phyloP scores from a whole-genome alignment of 257 asterid genomes.

The Plantago elongata region DNA sequence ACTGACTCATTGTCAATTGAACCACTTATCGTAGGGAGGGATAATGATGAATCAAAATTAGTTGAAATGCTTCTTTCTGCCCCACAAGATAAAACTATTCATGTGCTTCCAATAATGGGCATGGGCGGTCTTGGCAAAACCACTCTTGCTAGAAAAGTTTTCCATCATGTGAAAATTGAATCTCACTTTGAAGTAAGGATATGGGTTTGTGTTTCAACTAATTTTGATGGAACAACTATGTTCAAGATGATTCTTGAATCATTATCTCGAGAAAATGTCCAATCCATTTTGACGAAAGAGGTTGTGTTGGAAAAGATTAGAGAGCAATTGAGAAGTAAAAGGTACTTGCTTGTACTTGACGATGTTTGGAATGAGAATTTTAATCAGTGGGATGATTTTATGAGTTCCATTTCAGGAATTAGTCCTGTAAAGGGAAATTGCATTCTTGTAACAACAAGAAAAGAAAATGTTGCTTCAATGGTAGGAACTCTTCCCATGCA shows the following conservation, averaged over 20 bases:
- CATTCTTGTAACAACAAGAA: slow-evolving; percentile 16
- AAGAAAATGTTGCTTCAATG: slow-evolving; percentile 11
- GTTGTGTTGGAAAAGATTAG: slow-evolving; percentile 2
- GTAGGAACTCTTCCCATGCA: slow-evolving; percentile 2
- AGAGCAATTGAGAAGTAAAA: background rate
- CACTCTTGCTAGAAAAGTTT: slow-evolving; percentile 8
- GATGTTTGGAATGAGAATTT: slow-evolving; percentile 26
- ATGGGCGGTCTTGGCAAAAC: slow-evolving; percentile 5
- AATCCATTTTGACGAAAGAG: background rate
- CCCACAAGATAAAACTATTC: background rate
- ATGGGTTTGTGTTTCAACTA: slow-evolving; percentile 22
- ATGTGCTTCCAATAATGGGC: slow-evolving; percentile 4
- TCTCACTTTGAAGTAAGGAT: background rate
- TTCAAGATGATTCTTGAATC: slow-evolving; percentile 16
- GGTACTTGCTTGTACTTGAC: slow-evolving; percentile 24
- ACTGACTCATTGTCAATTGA: background rate
- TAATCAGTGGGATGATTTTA: slow-evolving; percentile 11
- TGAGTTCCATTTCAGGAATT: background rate
- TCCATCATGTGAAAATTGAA: background rate
- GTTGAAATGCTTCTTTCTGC: slow-evolving; percentile 1
- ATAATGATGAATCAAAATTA: background rate
- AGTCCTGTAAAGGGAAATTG: background rate
- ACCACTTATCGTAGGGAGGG: background rate
- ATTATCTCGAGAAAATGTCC: background rate
- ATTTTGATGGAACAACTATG: slow-evolving; percentile 10